Percentiles rank a stretch among this genome's conserved stretches.
phyloP scores from a whole-genome alignment of 768 basidiomycete species.

The Lentinula lateritia region DNA sequence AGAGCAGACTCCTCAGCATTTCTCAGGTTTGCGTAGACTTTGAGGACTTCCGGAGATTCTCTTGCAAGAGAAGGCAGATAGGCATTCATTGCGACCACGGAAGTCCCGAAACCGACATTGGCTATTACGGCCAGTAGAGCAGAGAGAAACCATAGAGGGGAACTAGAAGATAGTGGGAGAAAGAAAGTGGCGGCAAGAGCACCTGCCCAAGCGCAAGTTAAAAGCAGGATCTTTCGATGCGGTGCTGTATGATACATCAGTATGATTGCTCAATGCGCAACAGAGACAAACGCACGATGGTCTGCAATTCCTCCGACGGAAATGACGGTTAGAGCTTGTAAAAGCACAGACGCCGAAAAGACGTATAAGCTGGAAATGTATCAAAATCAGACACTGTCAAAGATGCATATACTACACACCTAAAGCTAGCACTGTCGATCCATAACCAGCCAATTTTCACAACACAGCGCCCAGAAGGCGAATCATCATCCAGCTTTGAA shows the following conservation, averaged over 20 bases:
- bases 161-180: constrained; percentile 66
- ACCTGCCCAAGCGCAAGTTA: constrained; percentile 70
- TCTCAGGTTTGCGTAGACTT: not conserved
- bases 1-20: not conserved
- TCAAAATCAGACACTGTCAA: no score
- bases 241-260: constrained; percentile 31
- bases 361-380: constrained; percentile 62
- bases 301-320: constrained; percentile 92
- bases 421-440: constrained; percentile 91
- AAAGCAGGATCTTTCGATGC: constrained; percentile 73
- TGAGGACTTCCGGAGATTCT: constrained; percentile 51
- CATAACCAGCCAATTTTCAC: constrained; percentile 79
- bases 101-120: constrained; percentile 84
- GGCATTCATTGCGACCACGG: constrained; percentile 84
- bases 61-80: constrained; percentile 76
- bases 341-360: constrained; percentile 80
- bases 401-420: constrained; percentile 37
- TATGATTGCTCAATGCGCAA: not conserved
- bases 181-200: constrained; percentile 65
- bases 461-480: constrained; percentile 56
- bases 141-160: constrained; percentile 61
- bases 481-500: constrained; percentile 11
- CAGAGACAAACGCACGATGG: constrained; percentile 52
- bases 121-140: constrained; percentile 70
- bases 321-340: constrained; percentile 92